These are phyloP conservation scores for Globisporangium spinosum DNA, from an alignment of 352 stramenopile species.

Conservation along the genomic window DNA sequence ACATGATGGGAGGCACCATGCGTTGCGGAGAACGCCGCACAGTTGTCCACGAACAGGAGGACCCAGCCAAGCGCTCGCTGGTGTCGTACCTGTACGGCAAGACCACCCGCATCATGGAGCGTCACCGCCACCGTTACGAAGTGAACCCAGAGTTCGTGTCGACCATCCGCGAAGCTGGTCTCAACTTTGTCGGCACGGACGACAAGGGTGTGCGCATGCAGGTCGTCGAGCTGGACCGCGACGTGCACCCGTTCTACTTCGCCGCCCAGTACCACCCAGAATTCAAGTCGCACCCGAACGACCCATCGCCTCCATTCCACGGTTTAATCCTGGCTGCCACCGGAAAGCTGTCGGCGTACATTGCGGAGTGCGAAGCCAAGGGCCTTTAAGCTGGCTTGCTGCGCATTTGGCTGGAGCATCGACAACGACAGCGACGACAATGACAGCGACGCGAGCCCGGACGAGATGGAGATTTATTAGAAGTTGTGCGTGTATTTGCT, in stretches of 20 bases:
- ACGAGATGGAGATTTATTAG: slow-evolving; percentile 13
- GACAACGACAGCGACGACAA: not conserved
- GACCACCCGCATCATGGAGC: slow-evolving; percentile 90
- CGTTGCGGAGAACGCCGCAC: slow-evolving; percentile 95
- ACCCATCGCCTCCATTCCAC: slow-evolving; percentile 97
- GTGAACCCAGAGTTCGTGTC: slow-evolving; percentile 96
- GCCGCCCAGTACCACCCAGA: slow-evolving; percentile 99
- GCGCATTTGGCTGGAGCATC: not conserved
- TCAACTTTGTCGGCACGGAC: slow-evolving; percentile 98
- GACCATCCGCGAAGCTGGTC: slow-evolving; percentile 86
- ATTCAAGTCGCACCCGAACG: slow-evolving; percentile 95
- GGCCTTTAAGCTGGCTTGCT: slow-evolving; percentile 22
- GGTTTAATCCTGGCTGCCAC: slow-evolving; percentile 93
- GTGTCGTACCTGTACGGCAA: slow-evolving; percentile 91
- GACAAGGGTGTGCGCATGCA: slow-evolving; percentile 98
- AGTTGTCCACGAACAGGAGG: slow-evolving; percentile 87
- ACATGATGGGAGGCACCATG: slow-evolving; percentile 99
- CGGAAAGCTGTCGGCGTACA: slow-evolving; percentile 69
- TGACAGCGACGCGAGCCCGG: not conserved
- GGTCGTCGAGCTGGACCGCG: slow-evolving; percentile 94
- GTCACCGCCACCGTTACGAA: slow-evolving; percentile 99
- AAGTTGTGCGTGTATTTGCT: slow-evolving; percentile 17
- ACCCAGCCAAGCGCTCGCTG: slow-evolving; percentile 81
- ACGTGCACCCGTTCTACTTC: slow-evolving; percentile 98
- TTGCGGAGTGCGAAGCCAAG: slow-evolving; percentile 36